Base-by-base conservation (phyloP, 192 early-diverging fungal genomes). In the Haplosporangium gracile region DNA sequence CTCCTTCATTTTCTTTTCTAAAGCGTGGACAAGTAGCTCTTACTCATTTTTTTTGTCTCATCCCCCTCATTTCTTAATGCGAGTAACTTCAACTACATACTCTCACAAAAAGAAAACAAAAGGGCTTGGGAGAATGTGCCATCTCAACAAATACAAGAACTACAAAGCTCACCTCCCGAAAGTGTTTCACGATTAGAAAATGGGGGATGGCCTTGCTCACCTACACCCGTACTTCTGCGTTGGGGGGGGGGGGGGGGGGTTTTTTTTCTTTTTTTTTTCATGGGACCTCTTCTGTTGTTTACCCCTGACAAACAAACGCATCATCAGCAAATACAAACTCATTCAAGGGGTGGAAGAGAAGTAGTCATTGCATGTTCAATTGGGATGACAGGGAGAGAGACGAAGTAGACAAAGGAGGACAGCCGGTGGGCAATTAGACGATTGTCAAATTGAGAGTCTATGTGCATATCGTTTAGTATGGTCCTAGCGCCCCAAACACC, bases 121-220 rank as follows among this genome's bases (percentile, higher is more conserved):
- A 51, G 49, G 3, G 16, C 49, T 51, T 20, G 49, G 15, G 5
- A 18, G 5, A 16, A 22, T 51, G 18, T 51, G 20, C 20, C 49
- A 51, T 51, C 4, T 4, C 49, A 51, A 51, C 49, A 51, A 51
- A 51, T 22, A 51, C 18, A 18, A 51, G 49, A 49, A 20, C 49
- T 51, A 51, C 20, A 51, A 51, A 51, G 16, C 16, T 38, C 2
- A 42, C 51, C 39, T 38, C 13, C 42, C 60, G 70, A 13, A 70
- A 73, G 78, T 60, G 78, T 79, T 79, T 79, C 78, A 79, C 73
- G 42, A 79, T 55, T 70, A 5, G 36, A 22, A 20, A 32, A 10
- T 22, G 69, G 38, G 22, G 38, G 29, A 32, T 20, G 49, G 20
- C 4, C 60, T 65, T 32, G 9, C 69, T 70, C 39, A 24, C 22